Evolutionary conservation across 208 protist species (phyloP).

Genomic region (Leishmania braziliensis): DNA sequence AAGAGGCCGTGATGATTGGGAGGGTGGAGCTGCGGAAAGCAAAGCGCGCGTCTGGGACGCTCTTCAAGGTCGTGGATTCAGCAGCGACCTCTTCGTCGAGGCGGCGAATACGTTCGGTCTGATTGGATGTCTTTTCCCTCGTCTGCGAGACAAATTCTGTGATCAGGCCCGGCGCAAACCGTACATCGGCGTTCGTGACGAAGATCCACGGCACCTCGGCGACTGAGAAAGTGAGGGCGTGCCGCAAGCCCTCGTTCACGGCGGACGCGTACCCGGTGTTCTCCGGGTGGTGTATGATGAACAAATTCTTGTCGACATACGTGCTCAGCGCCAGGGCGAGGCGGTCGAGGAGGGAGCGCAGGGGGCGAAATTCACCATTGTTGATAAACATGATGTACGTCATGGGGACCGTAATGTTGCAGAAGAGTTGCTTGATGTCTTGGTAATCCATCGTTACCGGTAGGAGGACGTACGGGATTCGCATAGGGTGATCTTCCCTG

Average conservation of each 20-base stretch:
- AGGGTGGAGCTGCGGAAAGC: constrained; percentile 14
- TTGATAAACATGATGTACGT: constrained; percentile 44
- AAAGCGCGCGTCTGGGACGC: constrained; percentile 6
- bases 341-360: constrained; percentile 18
- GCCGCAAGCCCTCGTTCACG: constrained; percentile 38
- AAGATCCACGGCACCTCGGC: constrained; percentile 42
- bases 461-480: constrained; percentile 36
- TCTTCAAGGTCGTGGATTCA: constrained; percentile 7
- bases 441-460: constrained; percentile 43
- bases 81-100: constrained; percentile 25
- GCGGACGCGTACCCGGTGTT: constrained; percentile 34
- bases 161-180: constrained; percentile 24
- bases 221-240: constrained; percentile 23
- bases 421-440: constrained; percentile 44
- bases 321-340: background rate
- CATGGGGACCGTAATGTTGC: constrained; percentile 36
- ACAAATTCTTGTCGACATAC: constrained; percentile 17
- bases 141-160: constrained; percentile 19
- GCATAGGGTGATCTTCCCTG: constrained; percentile 1
- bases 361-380: constrained; percentile 29
- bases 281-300: constrained; percentile 30
- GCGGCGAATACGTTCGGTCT: background rate
- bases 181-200: constrained; percentile 43
- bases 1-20: constrained; percentile 31
- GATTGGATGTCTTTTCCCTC: background rate